These are phyloP conservation scores for Aspergillus neotritici DNA, from an alignment of 2,329 filamentous ascomycete genomes.

Conservation along the genomic window DNA sequence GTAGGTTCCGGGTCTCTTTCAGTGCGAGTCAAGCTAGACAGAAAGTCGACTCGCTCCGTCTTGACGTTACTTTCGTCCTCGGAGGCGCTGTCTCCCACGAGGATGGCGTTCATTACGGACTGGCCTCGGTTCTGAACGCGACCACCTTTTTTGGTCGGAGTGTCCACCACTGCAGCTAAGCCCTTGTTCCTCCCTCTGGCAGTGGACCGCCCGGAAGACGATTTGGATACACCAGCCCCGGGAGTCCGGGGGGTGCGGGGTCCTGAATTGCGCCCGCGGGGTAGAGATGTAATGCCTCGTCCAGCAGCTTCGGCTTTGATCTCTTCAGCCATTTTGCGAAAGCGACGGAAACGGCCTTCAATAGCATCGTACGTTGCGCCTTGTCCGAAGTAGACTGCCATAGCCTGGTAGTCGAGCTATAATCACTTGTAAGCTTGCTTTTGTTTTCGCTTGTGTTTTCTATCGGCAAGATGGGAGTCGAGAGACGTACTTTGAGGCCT, in stretches of 20 bases:
- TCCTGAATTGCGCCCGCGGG: conserved; percentile 9
- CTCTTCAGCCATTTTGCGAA: conserved; percentile 36
- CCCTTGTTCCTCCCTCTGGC: neutral
- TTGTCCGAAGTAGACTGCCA: conserved; percentile 42
- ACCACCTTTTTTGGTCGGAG: conserved; percentile 6
- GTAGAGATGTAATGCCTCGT: conserved; percentile 10
- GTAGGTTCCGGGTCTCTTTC: no score
- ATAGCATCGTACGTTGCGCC: conserved; percentile 46
- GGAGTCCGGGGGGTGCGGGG: conserved; percentile 14
- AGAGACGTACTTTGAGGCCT: conserved; percentile 17
- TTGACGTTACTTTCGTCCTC: conserved; percentile 8
- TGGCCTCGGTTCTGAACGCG: neutral
- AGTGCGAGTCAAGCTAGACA: neutral
- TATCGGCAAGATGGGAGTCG: neutral
- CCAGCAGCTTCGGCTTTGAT: conserved; percentile 26
- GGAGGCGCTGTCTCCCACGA: conserved; percentile 6
- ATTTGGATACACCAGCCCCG: conserved; percentile 14
- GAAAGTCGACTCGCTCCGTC: neutral
- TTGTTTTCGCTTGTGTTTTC: neutral
- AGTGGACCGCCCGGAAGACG: conserved; percentile 1
- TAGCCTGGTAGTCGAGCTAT: conserved; percentile 42
- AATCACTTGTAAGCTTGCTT: neutral
- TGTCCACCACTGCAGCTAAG: neutral
- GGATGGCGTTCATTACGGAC: conserved; percentile 12
- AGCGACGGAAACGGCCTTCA: conserved; percentile 42